Base-by-base conservation (phyloP, 2,329 filamentous ascomycete genomes). In the Epichloe sylvatica region DNA sequence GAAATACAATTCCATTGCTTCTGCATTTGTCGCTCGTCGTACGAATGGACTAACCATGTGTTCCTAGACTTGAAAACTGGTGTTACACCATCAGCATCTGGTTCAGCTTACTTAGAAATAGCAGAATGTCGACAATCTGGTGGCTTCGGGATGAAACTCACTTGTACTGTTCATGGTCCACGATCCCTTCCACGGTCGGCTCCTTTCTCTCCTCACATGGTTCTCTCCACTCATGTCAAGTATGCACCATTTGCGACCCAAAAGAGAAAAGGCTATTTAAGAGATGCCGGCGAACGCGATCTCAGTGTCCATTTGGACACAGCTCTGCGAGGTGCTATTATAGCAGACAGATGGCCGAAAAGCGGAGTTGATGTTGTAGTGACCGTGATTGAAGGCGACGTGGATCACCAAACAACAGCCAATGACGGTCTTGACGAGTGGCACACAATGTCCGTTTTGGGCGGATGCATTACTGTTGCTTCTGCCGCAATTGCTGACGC, bases 301-400 rank as follows among this genome's bases (percentile, higher is more conserved):
- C 75, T 98, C 2, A 87, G 87, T 12, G 84, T 90, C 11, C 91
- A 97, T 64, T 72, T 98, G 3, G 90, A 97, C 66, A 91, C 88
- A 15, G 90, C 92, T 25, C 73, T 98, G 46, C 79, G 89, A 35
- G 91, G 91, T 1, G 86, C 88, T 7, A 81, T 97, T 46, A 91
- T 97, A 61, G 89, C 88, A 13, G 90, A 96, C 63, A 76, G 91
- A 51, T 98, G 91, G 87, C 92, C 92, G n/a, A 98, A 98, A 73
- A 95, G 88, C 64, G 90, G 88, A 42, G 83, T 95, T n/a, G 92
- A 98, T 63, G 83, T 98, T 39, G 83, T 95, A 17, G 81, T 98
- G 45, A 96, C 89, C 0, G 81, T 98, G 45, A 73, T 98, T 17
- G 92, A 98, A 68, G 91, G 88, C 3, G 92, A 97, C 61, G 87